Evolutionary conservation across 148 eudicot species (phyloP).

Genomic region (Chenopodium berlandieri): DNA sequence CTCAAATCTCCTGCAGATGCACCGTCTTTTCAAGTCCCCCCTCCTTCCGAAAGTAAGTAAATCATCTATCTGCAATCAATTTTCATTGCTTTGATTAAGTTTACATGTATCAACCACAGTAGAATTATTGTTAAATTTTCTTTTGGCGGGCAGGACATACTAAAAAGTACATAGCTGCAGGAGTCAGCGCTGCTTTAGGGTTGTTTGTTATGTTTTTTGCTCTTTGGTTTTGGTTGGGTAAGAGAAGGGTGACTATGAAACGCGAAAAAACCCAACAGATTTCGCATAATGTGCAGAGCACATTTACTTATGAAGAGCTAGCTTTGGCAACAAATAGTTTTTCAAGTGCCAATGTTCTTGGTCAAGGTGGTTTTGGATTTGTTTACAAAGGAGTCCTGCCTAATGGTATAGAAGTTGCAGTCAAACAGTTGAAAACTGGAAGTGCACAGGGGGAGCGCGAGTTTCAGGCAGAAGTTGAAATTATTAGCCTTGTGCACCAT

Average conservation of each 20-base stretch:
- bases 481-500: slow-evolving; percentile 49
- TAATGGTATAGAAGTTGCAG: slow-evolving; percentile 49
- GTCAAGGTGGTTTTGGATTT: slow-evolving; percentile 65
- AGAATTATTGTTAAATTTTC: no score
- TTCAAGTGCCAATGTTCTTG: slow-evolving; percentile 42
- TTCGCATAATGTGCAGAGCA: slow-evolving; percentile 10
- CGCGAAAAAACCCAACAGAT: not conserved
- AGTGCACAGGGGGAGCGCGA: slow-evolving; percentile 60
- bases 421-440: slow-evolving; percentile 52
- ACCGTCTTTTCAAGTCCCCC: not conserved
- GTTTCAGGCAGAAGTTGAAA: slow-evolving; percentile 61
- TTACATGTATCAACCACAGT: no score
- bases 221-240: not conserved
- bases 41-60: not conserved
- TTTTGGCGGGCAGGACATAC: not conserved
- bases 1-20: not conserved
- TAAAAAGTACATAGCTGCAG: not conserved
- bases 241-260: not conserved
- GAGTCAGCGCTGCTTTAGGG: slow-evolving; percentile 1
- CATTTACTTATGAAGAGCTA: slow-evolving; percentile 47
- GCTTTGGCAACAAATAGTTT: slow-evolving; percentile 46
- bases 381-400: slow-evolving; percentile 50
- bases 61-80: not conserved
- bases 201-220: not conserved
- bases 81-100: no score